Percentiles rank a stretch among this genome's conserved stretches.
Evolutionary conservation across 768 basidiomycete genomes (phyloP).

Genomic region (Suillus cothurnatus): DNA sequence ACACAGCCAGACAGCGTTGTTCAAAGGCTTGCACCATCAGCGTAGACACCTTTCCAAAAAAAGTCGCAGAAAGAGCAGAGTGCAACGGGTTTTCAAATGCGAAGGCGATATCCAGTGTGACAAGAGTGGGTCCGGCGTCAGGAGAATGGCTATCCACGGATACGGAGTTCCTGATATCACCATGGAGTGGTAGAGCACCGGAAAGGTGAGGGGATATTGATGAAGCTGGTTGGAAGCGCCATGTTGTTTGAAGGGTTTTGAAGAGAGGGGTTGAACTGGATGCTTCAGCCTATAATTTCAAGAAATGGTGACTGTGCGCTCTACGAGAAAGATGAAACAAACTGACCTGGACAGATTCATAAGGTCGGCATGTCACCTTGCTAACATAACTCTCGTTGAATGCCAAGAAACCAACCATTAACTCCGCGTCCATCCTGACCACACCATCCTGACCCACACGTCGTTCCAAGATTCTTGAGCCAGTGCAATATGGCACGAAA

Average conservation of each 20-base stretch:
- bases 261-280: slow-evolving; percentile 74
- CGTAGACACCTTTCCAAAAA: slow-evolving; percentile 85
- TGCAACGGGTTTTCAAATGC: slow-evolving; percentile 88
- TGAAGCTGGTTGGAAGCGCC: slow-evolving; percentile 70
- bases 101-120: slow-evolving; percentile 84
- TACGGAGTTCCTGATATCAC: slow-evolving; percentile 1
- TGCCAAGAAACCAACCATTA: slow-evolving; percentile 85
- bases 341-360: slow-evolving; percentile 74
- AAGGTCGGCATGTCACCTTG: slow-evolving; percentile 77
- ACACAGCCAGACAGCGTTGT: slow-evolving; percentile 73
- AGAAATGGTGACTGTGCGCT: slow-evolving; percentile 9
- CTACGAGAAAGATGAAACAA: neutral
- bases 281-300: slow-evolving; percentile 59
- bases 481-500: slow-evolving; percentile 89
- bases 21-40: slow-evolving; percentile 95
- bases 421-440: slow-evolving; percentile 75
- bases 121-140: slow-evolving; percentile 61
- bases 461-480: slow-evolving; percentile 60
- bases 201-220: slow-evolving; percentile 43
- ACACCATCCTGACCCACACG: slow-evolving; percentile 31
- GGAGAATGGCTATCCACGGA: neutral
- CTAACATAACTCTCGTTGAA: slow-evolving; percentile 90
- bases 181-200: slow-evolving; percentile 14
- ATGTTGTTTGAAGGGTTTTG: slow-evolving; percentile 67
- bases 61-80: slow-evolving; percentile 77